Conservation (phyloP, 805 yeast species). For the Spencermartinsiella europaea region DNA sequence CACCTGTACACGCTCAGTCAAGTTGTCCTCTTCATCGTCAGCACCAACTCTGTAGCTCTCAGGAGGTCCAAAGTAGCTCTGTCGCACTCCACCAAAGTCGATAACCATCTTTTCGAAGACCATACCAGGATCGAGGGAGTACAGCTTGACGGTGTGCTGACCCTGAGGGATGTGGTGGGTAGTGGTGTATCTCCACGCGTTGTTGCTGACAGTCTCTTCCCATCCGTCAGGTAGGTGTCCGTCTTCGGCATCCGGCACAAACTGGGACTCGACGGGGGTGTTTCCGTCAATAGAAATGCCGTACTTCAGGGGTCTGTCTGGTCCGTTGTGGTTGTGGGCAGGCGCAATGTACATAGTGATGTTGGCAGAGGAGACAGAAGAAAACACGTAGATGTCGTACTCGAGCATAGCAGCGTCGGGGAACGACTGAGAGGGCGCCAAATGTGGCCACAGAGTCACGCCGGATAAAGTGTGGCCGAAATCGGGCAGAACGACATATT, state of each 20-base stretch:
- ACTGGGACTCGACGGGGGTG: slow-evolving; percentile 20
- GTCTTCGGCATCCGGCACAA: slow-evolving; percentile 21
- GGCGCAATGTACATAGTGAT: slow-evolving; percentile 23
- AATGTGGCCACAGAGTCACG: slow-evolving; percentile 15
- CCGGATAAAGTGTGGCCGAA: slow-evolving; percentile 14
- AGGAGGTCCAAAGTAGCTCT: slow-evolving; percentile 17
- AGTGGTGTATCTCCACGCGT: slow-evolving; percentile 9
- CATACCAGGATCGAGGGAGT: slow-evolving; percentile 17
- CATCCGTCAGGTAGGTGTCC: slow-evolving; percentile 13
- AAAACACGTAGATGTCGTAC: slow-evolving; percentile 9
- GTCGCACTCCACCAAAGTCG: slow-evolving; percentile 18
- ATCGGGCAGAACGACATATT: slow-evolving; percentile 10
- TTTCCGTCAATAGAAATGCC: slow-evolving; percentile 27
- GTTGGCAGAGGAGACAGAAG: slow-evolving; percentile 14
- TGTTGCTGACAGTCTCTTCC: slow-evolving; percentile 16
- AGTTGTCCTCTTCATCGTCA: not conserved
- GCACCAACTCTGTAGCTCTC: not conserved
- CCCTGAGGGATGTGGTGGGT: slow-evolving; percentile 11
- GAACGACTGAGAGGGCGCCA: slow-evolving; percentile 5
- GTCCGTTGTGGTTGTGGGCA: slow-evolving; percentile 23
- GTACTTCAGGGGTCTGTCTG: slow-evolving; percentile 23
- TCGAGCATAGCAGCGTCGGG: slow-evolving; percentile 9
- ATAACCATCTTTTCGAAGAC: slow-evolving; percentile 18
- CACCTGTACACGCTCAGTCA: not conserved
- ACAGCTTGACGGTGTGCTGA: slow-evolving; percentile 9